Conservation (phyloP, 345 rosid species). For the Arabidopsis suecica region DNA sequence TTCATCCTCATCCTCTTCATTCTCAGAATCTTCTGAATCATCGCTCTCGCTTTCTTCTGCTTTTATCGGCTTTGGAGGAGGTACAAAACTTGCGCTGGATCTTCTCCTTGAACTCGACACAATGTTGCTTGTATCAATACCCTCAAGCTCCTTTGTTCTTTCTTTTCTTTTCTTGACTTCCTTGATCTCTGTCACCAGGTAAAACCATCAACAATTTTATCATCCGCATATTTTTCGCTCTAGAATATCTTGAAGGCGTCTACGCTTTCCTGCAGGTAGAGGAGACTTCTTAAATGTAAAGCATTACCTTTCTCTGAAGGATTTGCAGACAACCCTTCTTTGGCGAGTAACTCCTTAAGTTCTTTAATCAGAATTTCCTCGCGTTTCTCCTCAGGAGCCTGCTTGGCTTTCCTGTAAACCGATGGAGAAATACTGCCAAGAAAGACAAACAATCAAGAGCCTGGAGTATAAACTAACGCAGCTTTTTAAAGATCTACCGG, state of each 20-base stretch:
- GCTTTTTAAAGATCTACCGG: not conserved
- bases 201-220: not conserved
- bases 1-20: slow-evolving; percentile 50
- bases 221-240: too few species aligned
- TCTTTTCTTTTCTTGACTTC: slow-evolving; percentile 78
- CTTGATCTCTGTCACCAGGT: slow-evolving; percentile 67
- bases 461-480: not conserved
- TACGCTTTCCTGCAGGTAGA: not conserved
- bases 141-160: slow-evolving; percentile 85
- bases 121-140: slow-evolving; percentile 85
- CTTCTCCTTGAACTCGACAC: slow-evolving; percentile 86
- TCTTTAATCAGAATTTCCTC: slow-evolving; percentile 78
- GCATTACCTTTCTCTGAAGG: slow-evolving; percentile 81
- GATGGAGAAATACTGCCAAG: slow-evolving; percentile 71
- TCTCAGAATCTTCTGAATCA: slow-evolving; percentile 49
- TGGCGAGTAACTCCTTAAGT: slow-evolving; percentile 79
- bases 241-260: not conserved
- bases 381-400: slow-evolving; percentile 77
- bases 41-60: slow-evolving; percentile 57
- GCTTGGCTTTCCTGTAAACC: slow-evolving; percentile 85
- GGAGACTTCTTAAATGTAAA: not conserved
- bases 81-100: slow-evolving; percentile 58
- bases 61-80: slow-evolving; percentile 75
- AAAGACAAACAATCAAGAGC: not conserved
- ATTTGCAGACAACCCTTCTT: slow-evolving; percentile 79